These are phyloP conservation scores for Platanthera guangdongensis DNA, from an alignment of 106 monocot species.

Conservation along the genomic window DNA sequence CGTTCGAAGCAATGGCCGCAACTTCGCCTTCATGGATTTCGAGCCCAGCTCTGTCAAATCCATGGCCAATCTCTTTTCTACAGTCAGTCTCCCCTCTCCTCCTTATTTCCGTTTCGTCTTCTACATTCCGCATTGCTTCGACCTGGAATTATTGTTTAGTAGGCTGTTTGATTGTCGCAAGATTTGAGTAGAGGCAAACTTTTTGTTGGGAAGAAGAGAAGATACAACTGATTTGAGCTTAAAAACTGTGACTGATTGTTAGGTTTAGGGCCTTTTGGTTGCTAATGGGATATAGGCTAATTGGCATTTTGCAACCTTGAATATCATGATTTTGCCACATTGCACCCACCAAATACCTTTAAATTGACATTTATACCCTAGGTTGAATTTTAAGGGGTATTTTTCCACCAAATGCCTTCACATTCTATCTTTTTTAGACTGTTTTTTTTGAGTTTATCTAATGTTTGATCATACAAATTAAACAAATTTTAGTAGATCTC, in stretches of 20 bases:
- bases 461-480: no score
- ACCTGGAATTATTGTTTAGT: not conserved
- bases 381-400: no score
- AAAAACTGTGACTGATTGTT: not conserved
- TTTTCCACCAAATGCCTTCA: no score
- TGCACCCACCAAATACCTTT: no score
- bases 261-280: no score
- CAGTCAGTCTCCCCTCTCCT: conserved; percentile 32
- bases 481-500: no score
- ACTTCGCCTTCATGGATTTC: conserved; percentile 86
- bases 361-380: no score
- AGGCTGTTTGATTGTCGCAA: not conserved
- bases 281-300: no score
- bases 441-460: no score
- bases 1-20: conserved; percentile 55
- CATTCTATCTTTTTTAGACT: no score
- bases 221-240: not conserved
- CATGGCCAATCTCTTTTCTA: conserved; percentile 74
- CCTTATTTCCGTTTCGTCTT: not conserved
- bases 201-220: not conserved
- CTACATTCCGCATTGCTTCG: not conserved
- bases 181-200: not conserved
- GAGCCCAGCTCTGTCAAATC: conserved; percentile 59
- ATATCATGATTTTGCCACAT: no score
- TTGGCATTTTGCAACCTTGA: no score